phyloP scores from a whole-genome alignment of 1,284 basidiomycete species.

The Baeospora myosura region DNA sequence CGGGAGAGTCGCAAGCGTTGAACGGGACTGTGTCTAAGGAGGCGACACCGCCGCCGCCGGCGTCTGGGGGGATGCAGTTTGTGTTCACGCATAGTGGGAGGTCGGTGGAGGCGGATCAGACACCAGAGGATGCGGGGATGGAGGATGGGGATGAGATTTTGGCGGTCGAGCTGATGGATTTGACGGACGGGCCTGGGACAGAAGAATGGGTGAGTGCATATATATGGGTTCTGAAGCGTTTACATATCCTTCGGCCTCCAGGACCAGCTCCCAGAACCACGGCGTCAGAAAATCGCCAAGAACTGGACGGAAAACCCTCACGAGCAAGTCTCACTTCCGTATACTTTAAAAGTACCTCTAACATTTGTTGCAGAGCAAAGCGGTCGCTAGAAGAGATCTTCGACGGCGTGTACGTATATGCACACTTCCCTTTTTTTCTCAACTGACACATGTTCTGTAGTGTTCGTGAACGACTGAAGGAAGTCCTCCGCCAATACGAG shows the following conservation, averaged over 20 bases:
- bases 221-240: conserved; percentile 2
- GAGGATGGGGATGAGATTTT: conserved; percentile 80
- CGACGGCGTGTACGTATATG: conserved; percentile 59
- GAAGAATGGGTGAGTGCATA: conserved; percentile 51
- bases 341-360: conserved; percentile 8
- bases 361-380: conserved; percentile 43
- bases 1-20: conserved; percentile 41
- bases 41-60: conserved; percentile 22
- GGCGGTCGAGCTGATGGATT: conserved; percentile 80
- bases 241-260: conserved; percentile 20
- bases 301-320: conserved; percentile 65
- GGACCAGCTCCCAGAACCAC: conserved; percentile 58
- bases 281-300: conserved; percentile 63
- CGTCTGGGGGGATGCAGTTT: conserved; percentile 53
- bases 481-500: conserved; percentile 76
- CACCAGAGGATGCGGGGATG: conserved; percentile 77
- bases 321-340: conserved; percentile 44
- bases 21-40: conserved; percentile 32
- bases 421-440: not conserved
- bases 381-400: conserved; percentile 73
- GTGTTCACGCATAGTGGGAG: conserved; percentile 75
- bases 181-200: conserved; percentile 57
- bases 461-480: conserved; percentile 74
- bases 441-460: conserved; percentile 27
- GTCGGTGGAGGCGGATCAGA: conserved; percentile 65